Evolutionary conservation across 164 flowering plant genomes (phyloP).

Genomic region (Vitis vinifera): DNA sequence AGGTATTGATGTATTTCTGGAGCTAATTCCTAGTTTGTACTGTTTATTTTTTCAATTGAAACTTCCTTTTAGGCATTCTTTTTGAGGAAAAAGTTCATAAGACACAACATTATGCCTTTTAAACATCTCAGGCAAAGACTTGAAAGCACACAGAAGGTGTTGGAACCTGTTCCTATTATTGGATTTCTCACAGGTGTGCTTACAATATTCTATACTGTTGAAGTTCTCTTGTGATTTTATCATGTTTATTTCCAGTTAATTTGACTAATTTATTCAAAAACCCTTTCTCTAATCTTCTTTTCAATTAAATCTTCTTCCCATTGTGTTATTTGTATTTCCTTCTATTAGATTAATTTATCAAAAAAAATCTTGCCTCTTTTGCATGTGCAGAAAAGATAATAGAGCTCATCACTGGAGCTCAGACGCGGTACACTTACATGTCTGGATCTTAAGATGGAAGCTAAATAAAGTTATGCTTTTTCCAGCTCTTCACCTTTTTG

Average conservation of each 20-base stretch:
- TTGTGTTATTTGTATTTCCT: too few relatives aligned
- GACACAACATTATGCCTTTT: slow-evolving; percentile 1
- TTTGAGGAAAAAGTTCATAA: neutral
- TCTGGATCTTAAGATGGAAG: slow-evolving; percentile 70
- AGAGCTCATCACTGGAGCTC: slow-evolving; percentile 88
- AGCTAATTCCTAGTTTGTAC: neutral
- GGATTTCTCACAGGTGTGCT: slow-evolving; percentile 77
- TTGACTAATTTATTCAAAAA: neutral
- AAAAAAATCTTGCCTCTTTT: neutral
- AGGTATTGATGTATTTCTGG: slow-evolving; percentile 39
- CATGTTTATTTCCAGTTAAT: neutral
- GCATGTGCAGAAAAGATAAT: slow-evolving; percentile 73
- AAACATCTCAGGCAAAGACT: slow-evolving; percentile 62
- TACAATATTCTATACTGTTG: neutral
- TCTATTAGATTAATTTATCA: neutral
- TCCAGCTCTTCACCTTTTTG: slow-evolving; percentile 5
- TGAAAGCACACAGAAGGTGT: slow-evolving; percentile 52
- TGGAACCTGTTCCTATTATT: slow-evolving; percentile 78
- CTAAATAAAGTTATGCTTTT: slow-evolving; percentile 5
- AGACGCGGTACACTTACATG: slow-evolving; percentile 91
- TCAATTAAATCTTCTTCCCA: too few relatives aligned
- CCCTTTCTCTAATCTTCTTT: too few relatives aligned
- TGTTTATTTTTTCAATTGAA: neutral
- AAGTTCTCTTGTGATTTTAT: neutral
- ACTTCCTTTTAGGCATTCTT: too few relatives aligned